A percentile compares a stretch with the other conserved stretches of the same genome.
Conservation (phyloP, 1,284 basidiomycete genomes). For the Cutaneotrichosporon sp. region DNA sequence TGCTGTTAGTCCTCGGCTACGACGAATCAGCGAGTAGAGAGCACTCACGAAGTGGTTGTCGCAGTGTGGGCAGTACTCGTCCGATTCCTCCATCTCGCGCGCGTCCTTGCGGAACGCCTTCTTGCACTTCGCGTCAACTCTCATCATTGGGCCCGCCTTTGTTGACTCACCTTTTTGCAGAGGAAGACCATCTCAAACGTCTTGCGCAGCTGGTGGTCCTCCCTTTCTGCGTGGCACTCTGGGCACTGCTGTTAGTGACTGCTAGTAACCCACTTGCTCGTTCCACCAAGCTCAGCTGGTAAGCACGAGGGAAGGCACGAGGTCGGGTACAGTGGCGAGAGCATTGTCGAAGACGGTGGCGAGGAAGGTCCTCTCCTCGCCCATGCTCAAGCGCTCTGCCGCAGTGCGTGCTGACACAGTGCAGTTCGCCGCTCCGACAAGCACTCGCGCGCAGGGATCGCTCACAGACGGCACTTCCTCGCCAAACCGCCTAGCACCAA, state of each 20-base stretch:
- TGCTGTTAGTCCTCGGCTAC: conserved; percentile 43
- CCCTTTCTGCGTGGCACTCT: conserved; percentile 83
- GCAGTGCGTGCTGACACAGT: too few species aligned
- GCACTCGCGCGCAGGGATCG: not conserved
- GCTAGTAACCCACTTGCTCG: not conserved
- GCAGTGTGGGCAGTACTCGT: conserved; percentile 97
- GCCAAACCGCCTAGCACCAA: not conserved
- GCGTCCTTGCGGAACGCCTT: conserved; percentile 97
- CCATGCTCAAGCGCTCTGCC: too few species aligned
- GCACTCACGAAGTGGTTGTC: conserved; percentile 90
- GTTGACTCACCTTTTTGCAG: conserved; percentile 72
- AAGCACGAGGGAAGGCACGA: not conserved
- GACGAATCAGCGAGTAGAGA: not conserved
- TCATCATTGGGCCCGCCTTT: not conserved
- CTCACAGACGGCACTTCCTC: not conserved
- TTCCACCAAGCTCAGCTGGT: too few species aligned
- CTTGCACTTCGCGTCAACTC: conserved; percentile 62
- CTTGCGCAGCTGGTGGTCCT: conserved; percentile 71
- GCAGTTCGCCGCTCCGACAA: too few species aligned
- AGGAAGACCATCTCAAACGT: conserved; percentile 88
- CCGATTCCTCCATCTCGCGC: conserved; percentile 83
- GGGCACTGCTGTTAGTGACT: conserved; percentile 63
- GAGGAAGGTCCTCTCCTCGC: too few species aligned
- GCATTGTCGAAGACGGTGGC: too few species aligned
- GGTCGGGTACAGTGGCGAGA: too few species aligned